Evolutionary conservation across 345 rosid species (phyloP).

Genomic region (Excoecaria agallocha): DNA sequence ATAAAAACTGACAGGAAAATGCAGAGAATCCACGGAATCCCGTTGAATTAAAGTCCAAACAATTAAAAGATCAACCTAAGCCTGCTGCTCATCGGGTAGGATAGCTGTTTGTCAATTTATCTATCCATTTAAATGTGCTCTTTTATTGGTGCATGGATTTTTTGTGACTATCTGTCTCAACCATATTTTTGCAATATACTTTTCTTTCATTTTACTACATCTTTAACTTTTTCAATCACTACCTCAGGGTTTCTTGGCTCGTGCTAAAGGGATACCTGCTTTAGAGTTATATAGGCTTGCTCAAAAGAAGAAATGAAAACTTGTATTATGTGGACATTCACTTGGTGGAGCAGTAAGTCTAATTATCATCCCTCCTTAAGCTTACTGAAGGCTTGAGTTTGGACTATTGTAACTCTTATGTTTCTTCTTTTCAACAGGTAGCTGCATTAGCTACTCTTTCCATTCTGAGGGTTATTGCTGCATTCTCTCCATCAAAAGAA

Average conservation of each 20-base stretch:
- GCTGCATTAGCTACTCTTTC: constrained; percentile 97
- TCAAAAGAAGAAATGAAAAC: constrained; percentile 85
- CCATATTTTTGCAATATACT: no score
- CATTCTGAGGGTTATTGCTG: constrained; percentile 85
- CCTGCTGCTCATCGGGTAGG: no score
- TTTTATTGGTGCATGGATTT: neutral
- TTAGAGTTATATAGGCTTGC: no score
- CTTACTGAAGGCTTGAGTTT: constrained; percentile 9
- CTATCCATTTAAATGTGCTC: constrained; percentile 15
- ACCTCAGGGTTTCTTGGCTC: no score
- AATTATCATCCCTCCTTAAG: constrained; percentile 3
- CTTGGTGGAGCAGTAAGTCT: constrained; percentile 96
- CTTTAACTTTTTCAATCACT: no score
- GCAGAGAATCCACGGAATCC: constrained; percentile 41
- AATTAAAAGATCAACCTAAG: constrained; percentile 54
- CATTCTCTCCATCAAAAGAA: constrained; percentile 69
- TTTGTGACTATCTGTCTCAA: no score
- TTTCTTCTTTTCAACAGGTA: constrained; percentile 43
- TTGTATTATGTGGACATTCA: constrained; percentile 97
- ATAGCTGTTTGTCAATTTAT: no score
- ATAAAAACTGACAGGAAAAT: no score
- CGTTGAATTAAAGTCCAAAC: constrained; percentile 49
- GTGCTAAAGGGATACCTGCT: no score
- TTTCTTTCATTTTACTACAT: no score
- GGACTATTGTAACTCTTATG: constrained; percentile 9